A percentile compares a stretch with the other conserved stretches of the same genome.
These are phyloP conservation scores for Dendrostoma leiphaemia DNA, from an alignment of 2,329 filamentous ascomycete species.

Conservation along the genomic window DNA sequence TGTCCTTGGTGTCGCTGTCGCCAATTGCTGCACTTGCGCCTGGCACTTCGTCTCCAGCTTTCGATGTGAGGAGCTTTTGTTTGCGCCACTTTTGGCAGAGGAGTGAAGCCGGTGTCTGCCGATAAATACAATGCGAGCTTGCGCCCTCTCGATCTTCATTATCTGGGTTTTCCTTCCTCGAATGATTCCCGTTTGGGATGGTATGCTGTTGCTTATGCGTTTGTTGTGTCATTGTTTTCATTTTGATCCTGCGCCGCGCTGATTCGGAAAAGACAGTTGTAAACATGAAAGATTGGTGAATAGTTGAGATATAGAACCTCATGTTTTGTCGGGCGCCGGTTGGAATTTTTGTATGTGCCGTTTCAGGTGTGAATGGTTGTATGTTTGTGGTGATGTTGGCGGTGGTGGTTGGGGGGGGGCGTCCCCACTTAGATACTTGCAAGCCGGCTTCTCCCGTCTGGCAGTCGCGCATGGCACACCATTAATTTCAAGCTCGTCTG, in stretches of 20 bases:
- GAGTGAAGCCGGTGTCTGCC: neutral
- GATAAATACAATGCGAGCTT: neutral
- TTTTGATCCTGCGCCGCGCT: conserved; percentile 1
- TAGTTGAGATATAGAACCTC: neutral
- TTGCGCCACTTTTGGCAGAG: neutral
- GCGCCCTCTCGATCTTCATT: neutral
- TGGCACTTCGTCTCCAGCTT: no score
- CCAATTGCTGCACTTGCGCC: neutral
- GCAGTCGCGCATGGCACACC: conserved; percentile 88
- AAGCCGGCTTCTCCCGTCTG: conserved; percentile 47
- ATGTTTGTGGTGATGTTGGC: no score
- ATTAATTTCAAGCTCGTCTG: conserved; percentile 86
- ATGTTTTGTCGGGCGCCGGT: no score
- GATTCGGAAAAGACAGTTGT: neutral
- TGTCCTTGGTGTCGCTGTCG: conserved; percentile 4
- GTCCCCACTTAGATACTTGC: conserved; percentile 41
- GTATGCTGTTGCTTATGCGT: no score
- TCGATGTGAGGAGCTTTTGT: no score
- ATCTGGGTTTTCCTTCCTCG: neutral
- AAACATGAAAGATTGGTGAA: neutral
- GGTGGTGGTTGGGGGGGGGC: neutral
- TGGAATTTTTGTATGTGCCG: no score
- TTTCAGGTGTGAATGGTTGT: no score
- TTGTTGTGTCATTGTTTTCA: neutral
- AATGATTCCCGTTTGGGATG: neutral